Evolutionary conservation across 2,329 filamentous ascomycete genomes (phyloP), one percentile per base, ranked within the genome.

Genomic region (Periconia macrospinosa): DNA sequence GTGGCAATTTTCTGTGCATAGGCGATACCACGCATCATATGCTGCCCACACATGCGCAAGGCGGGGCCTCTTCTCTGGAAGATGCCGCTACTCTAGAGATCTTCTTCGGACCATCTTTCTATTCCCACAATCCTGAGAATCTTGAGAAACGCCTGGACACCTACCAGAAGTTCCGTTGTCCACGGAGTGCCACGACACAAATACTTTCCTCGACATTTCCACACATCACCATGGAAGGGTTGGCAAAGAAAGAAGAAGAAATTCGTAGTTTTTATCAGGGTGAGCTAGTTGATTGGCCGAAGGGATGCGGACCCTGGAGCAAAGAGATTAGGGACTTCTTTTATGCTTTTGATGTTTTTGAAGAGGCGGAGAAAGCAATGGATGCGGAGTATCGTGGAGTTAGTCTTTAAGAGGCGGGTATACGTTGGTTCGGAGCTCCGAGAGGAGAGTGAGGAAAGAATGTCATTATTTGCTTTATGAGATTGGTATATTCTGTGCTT

Each of bases 21-120:
- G 59, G 59, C 1, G 59, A 61, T 20, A 46, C 54, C 3, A 45
- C 49, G 11, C 59, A 61, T 35, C 50, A 57, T 40, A 61, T 59
- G 59, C 45, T 61, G 2, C 59, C 59, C 17, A 55, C 55, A 14
- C 56, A 59, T 37, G 56, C 57, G 1, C 59, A 61, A 42, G 59
- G 59, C 30, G 57, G 52, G 8, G 47, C 45, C 15, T 40, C 41
- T 10, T 54, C 57, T 6, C 43, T 61, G 17, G 59, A 61, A 49
- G 59, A 61, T 30, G 59, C 57, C 13, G 57, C 37, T 6, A 52
- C 56, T 9, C 20, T 61, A 1, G 59, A 59, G 44, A 27, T 57
- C 27, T 44, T 61, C 2, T 57, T 59, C 43, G 27, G 20, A 10
- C 18, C 37, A 10, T 23, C 42, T 44, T 17, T 13, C 23, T 46